Base-by-base conservation (phyloP, 345 rosid species). In the Salix suchowensis region DNA sequence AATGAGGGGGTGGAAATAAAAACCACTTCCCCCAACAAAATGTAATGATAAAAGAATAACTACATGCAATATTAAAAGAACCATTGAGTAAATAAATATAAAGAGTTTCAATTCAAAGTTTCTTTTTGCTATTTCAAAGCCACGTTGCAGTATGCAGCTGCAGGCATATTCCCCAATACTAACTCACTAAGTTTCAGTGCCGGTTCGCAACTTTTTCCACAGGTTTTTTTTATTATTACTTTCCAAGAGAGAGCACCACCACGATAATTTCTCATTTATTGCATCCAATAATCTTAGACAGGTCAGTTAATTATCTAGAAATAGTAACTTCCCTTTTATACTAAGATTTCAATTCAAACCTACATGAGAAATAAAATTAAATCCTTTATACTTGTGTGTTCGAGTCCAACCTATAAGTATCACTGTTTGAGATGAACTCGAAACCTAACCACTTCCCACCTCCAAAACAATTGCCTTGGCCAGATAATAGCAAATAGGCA, bases 41-140 rank as follows among this genome's bases (percentile, higher is more conserved):
- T 19, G 11, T n/a, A 62, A 26, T 16, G 19, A 67, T 2, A 34
- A 24, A 24, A 24, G 2, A 32, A 6, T 44, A 26, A 26, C 36
- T 19, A 34, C 16, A 72, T 54, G 76, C 76, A 61, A 2, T 65
- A 65, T 73, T 39, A 73, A 39, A 26, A 42, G 42, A 60, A 54
- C 24, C 18, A 62, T 8, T 23, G 4, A 62, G 26, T 55, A 55
- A n/a, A 72, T 39, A 72, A 54, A 23, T 39, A 42, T 0, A 37
- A 36, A 12, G 1, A 72, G 50, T n/a, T 72, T 1, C 6, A 54
- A 32, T 2, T 2, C 7, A 12, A 28, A 9, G 26, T 71, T 40
- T 60, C 21, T 42, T 60, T n/a, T 10, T 24, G 16, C 50, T 36
- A 55, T 19, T 1, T 14, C 34, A 18, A 50, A 39, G 15, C 30